A percentile compares a stretch with the other conserved stretches of the same genome.
Conservation (phyloP, 352 stramenopile genomes). For the Elongisporangium prolatum region DNA sequence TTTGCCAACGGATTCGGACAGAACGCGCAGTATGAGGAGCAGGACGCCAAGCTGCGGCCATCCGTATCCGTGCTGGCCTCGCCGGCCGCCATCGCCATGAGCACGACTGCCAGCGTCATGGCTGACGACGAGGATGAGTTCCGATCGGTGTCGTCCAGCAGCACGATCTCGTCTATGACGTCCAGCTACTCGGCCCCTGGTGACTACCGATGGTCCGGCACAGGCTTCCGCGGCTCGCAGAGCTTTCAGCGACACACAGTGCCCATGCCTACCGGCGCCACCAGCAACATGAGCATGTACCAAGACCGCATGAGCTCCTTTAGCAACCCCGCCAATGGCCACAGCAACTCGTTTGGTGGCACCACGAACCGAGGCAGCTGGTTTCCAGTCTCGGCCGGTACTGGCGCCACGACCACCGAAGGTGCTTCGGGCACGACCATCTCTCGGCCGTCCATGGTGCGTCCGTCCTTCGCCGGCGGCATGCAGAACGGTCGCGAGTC, state of each 20-base stretch:
- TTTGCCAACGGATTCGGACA: slow-evolving; percentile 73
- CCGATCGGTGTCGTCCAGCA: slow-evolving; percentile 63
- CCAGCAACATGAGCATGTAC: slow-evolving; percentile 4
- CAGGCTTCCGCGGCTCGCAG: slow-evolving; percentile 63
- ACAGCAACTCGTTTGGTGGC: slow-evolving; percentile 10
- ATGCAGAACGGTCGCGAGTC: slow-evolving; percentile 7
- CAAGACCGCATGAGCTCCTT: slow-evolving; percentile 20
- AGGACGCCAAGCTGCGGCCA: slow-evolving; percentile 43
- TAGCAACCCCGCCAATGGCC: slow-evolving; percentile 17
- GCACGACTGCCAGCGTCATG: slow-evolving; percentile 59
- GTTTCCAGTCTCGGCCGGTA: slow-evolving; percentile 44
- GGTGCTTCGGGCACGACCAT: slow-evolving; percentile 2
- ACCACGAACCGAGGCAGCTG: slow-evolving; percentile 39
- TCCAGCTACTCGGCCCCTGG: slow-evolving; percentile 30
- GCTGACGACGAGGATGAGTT: slow-evolving; percentile 78
- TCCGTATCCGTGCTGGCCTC: slow-evolving; percentile 65
- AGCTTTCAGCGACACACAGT: slow-evolving; percentile 49
- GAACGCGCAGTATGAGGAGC: slow-evolving; percentile 66
- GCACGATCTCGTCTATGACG: slow-evolving; percentile 55
- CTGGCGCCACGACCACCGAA: slow-evolving; percentile 7
- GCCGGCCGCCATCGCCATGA: slow-evolving; percentile 28
- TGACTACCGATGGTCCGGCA: slow-evolving; percentile 81
- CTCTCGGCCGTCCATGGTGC: slow-evolving; percentile 11
- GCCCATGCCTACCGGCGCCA: slow-evolving; percentile 14
- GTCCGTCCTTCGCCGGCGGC: slow-evolving; percentile 25